Conservation (phyloP, 140 eudicot genomes). For the Erigeron philadelphicus region DNA sequence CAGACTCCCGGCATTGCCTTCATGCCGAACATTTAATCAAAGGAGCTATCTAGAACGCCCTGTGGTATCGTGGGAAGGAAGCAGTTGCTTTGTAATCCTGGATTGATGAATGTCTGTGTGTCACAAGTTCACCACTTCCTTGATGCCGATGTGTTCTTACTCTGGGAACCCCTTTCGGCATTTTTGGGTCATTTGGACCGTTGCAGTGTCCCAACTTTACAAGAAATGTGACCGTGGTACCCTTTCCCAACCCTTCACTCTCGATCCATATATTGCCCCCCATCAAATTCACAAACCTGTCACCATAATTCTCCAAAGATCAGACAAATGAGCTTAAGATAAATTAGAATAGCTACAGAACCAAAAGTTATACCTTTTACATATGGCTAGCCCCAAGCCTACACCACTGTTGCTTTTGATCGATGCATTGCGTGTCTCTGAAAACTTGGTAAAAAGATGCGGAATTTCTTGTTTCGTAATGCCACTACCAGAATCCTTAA, state of each 20-base stretch:
- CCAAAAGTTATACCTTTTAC: slow-evolving; percentile 35
- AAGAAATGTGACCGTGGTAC: slow-evolving; percentile 39
- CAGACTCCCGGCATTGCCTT: background rate
- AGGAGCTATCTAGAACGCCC: background rate
- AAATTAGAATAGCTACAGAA: background rate
- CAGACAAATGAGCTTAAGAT: background rate
- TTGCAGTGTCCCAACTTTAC: slow-evolving; percentile 41
- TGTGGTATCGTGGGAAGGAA: slow-evolving; percentile 13
- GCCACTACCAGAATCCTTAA: slow-evolving; percentile 63
- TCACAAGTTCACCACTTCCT: slow-evolving; percentile 16
- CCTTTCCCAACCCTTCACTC: slow-evolving; percentile 54
- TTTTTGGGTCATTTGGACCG: slow-evolving; percentile 10
- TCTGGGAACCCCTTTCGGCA: background rate
- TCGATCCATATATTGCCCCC: slow-evolving; percentile 58
- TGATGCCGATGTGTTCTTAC: background rate
- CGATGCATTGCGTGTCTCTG: slow-evolving; percentile 23
- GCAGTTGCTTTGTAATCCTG: slow-evolving; percentile 18
- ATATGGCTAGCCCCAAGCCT: slow-evolving; percentile 62
- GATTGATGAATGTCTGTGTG: slow-evolving; percentile 12
- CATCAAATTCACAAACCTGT: slow-evolving; percentile 55
- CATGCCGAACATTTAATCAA: too few species aligned
- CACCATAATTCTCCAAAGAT: slow-evolving; percentile 7
- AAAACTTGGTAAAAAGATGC: slow-evolving; percentile 39
- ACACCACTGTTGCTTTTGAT: slow-evolving; percentile 27
- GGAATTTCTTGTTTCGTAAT: slow-evolving; percentile 51